A percentile compares a stretch with the other conserved stretches of the same genome.
These are phyloP conservation scores for Alternaria consortialis DNA, from an alignment of 2,329 filamentous ascomycete genomes.

Conservation along the genomic window DNA sequence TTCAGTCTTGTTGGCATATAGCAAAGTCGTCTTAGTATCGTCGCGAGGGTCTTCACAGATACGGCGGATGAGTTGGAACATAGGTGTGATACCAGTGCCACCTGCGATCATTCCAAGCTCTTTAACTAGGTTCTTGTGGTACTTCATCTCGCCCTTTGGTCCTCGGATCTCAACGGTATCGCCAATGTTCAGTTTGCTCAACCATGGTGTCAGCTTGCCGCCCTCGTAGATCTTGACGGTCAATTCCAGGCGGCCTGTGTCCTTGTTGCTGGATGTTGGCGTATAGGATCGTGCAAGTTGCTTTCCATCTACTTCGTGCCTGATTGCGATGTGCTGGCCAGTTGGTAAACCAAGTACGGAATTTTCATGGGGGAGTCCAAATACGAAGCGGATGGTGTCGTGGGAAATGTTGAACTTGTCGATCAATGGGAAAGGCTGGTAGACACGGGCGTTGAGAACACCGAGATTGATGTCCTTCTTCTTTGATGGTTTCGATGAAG, in stretches of 20 bases:
- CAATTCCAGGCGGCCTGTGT: constrained; percentile 63
- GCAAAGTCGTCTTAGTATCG: constrained; percentile 63
- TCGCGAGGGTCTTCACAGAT: constrained; percentile 69
- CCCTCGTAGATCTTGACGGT: constrained; percentile 63
- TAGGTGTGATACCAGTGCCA: constrained; percentile 64
- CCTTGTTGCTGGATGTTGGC: constrained; percentile 64
- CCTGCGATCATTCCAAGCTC: constrained; percentile 66
- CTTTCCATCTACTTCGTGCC: constrained; percentile 72
- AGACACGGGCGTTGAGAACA: constrained; percentile 61
- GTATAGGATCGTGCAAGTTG: constrained; percentile 34
- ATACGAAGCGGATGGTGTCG: constrained; percentile 37
- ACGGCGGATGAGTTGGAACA: constrained; percentile 69
- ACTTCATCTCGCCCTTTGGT: constrained; percentile 66
- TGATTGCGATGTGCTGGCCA: constrained; percentile 48
- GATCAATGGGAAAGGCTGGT: constrained; percentile 58
- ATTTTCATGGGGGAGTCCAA: constrained; percentile 32
- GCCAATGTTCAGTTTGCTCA: constrained; percentile 58
- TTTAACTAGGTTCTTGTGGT: constrained; percentile 49
- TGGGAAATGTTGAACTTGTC: constrained; percentile 25
- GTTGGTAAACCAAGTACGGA: constrained; percentile 47
- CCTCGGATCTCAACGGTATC: constrained; percentile 63
- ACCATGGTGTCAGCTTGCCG: constrained; percentile 60
- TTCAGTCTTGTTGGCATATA: constrained; percentile 68
- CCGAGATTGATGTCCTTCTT: constrained; percentile 46
- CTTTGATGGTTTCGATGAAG: constrained; percentile 8